Conservation (phyloP, 1,284 basidiomycete species). For the Grifola frondosa region DNA sequence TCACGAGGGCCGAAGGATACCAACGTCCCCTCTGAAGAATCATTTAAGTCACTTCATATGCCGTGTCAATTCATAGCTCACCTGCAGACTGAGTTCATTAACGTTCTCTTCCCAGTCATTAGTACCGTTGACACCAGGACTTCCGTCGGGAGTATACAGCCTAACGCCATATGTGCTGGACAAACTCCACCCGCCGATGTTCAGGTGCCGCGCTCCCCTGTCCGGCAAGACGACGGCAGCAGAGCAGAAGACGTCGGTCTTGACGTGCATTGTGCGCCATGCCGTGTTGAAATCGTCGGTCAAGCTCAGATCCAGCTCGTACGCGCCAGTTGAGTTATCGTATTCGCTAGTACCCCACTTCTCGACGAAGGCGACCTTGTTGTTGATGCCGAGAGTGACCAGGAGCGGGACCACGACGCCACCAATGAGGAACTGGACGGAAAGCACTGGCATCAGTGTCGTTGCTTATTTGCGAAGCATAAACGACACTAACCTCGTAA, state of each 20-base stretch:
- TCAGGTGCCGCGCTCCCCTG: slow-evolving; percentile 64
- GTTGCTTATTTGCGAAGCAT: not conserved
- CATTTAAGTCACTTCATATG: not conserved
- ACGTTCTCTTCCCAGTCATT: slow-evolving; percentile 70
- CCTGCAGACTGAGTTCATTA: slow-evolving; percentile 50
- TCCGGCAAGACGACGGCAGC: slow-evolving; percentile 72
- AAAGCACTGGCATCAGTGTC: not conserved
- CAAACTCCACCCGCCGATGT: slow-evolving; percentile 67
- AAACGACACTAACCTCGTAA: slow-evolving; percentile 52
- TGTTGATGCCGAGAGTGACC: slow-evolving; percentile 72
- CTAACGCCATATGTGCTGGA: slow-evolving; percentile 68
- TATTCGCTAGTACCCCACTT: slow-evolving; percentile 56
- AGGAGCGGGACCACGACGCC: slow-evolving; percentile 71
- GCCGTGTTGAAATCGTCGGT: slow-evolving; percentile 50
- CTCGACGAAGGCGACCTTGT: slow-evolving; percentile 76
- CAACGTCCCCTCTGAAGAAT: slow-evolving; percentile 56
- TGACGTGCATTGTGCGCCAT: slow-evolving; percentile 73
- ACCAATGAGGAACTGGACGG: slow-evolving; percentile 51
- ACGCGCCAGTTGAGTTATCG: slow-evolving; percentile 70
- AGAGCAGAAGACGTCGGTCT: slow-evolving; percentile 76
- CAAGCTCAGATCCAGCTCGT: slow-evolving; percentile 68
- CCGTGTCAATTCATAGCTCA: slow-evolving; percentile 19
- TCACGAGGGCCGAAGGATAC: slow-evolving; percentile 67
- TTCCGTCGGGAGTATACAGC: slow-evolving; percentile 60
- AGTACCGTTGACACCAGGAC: slow-evolving; percentile 57